Evolutionary conservation across 2,329 filamentous ascomycete genomes (phyloP).

Genomic region (Escovopsis sp.): DNA sequence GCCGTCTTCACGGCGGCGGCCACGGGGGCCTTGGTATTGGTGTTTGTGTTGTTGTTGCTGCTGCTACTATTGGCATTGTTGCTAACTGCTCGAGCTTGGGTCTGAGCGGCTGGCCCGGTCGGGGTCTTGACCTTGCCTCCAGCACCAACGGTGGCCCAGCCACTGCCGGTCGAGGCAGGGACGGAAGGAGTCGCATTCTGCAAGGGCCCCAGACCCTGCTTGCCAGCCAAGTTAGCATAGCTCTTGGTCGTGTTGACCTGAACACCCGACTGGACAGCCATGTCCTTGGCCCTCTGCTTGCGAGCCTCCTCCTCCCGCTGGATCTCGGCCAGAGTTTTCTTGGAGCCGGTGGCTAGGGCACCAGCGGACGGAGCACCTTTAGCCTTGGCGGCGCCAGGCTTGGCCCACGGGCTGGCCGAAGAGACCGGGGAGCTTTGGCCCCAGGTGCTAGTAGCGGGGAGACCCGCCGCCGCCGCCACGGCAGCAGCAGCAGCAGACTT

Average conservation of each 20-base stretch:
- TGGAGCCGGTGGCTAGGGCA: slow-evolving; percentile 26
- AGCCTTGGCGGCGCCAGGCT: slow-evolving; percentile 38
- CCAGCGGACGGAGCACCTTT: slow-evolving; percentile 22
- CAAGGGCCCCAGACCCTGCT: slow-evolving; percentile 33
- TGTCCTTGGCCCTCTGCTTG: slow-evolving; percentile 57
- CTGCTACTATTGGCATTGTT: slow-evolving; percentile 9
- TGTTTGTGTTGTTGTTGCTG: too few relatives aligned
- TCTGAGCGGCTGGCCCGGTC: slow-evolving; percentile 37
- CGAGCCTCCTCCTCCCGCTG: slow-evolving; percentile 78
- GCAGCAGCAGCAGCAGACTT: slow-evolving; percentile 29
- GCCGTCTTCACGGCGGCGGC: slow-evolving; percentile 36
- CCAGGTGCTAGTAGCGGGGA: slow-evolving; percentile 85
- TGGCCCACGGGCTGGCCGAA: slow-evolving; percentile 52
- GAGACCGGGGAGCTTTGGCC: slow-evolving; percentile 61
- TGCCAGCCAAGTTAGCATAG: slow-evolving; percentile 87
- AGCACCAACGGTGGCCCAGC: slow-evolving; percentile 92
- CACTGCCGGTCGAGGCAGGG: slow-evolving; percentile 26
- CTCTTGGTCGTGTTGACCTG: slow-evolving; percentile 55
- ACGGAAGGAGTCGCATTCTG: slow-evolving; percentile 17
- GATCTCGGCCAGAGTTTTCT: slow-evolving; percentile 91
- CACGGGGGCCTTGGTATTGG: slow-evolving; percentile 24
- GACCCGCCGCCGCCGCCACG: slow-evolving; percentile 50
- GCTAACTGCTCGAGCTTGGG: slow-evolving; percentile 32
- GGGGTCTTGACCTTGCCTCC: slow-evolving; percentile 81
- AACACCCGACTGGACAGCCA: slow-evolving; percentile 30